Percentiles rank a stretch among this genome's conserved stretches.
These are phyloP conservation scores for Hypoxylon perforatum DNA, from an alignment of 495 filamentous ascomycete species.

Conservation along the genomic window DNA sequence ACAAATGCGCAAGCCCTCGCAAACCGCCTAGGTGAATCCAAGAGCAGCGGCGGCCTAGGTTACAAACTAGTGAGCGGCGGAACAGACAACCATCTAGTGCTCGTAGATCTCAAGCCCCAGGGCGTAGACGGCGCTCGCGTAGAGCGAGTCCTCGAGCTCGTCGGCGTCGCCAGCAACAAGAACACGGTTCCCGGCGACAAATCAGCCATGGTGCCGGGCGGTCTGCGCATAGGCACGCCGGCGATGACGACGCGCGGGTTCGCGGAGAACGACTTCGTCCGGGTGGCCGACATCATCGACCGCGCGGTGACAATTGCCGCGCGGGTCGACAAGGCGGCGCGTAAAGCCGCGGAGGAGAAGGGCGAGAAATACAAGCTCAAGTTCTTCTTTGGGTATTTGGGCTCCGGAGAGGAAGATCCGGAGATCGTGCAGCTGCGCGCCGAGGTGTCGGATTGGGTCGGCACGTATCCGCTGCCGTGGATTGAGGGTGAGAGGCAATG, in stretches of 20 bases:
- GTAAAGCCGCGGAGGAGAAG: constrained; percentile 77
- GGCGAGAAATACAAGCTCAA: constrained; percentile 86
- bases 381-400: constrained; percentile 85
- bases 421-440: constrained; percentile 88
- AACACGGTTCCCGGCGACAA: constrained; percentile 97
- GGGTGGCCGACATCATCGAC: constrained; percentile 94
- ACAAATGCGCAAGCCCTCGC: constrained; percentile 89
- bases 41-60: constrained; percentile 80
- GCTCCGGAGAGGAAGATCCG: constrained; percentile 80
- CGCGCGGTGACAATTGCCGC: constrained; percentile 87
- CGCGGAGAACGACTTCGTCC: constrained; percentile 83
- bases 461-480: constrained; percentile 93
- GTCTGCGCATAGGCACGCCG: constrained; percentile 90
- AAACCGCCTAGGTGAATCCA: constrained; percentile 74
- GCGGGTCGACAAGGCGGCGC: constrained; percentile 82
- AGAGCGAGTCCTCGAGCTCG: constrained; percentile 92
- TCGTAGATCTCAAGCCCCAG: constrained; percentile 93
- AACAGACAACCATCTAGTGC: constrained; percentile 96
- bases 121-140: constrained; percentile 92
- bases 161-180: constrained; percentile 97
- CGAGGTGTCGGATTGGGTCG: constrained; percentile 96
- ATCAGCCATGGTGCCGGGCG: constrained; percentile 90
- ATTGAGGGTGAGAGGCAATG: constrained; percentile 49
- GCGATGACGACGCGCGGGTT: constrained; percentile 98
- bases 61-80: constrained; percentile 93